Evolutionary conservation across 345 rosid genomes (phyloP), one percentile per base, ranked within the genome.

Genomic region (Pistacia integerrima): DNA sequence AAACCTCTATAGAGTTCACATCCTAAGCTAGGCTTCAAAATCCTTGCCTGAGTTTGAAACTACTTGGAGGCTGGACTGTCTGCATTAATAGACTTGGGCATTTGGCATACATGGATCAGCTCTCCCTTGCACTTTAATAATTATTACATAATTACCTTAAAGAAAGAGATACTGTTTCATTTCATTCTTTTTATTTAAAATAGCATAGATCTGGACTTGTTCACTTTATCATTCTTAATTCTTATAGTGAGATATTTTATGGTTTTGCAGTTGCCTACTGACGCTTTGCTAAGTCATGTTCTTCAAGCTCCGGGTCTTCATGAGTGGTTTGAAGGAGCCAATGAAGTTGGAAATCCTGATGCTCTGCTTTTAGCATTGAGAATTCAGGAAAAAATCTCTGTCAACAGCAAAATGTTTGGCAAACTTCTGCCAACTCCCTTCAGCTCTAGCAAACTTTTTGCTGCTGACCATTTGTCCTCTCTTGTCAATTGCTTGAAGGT

Each of bases 291-390:
- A 78, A 82, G 85, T 78, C 98, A 91, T 82, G 77, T 96, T 59
- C 78, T 92, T 85, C 91, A 86, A 81, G 91, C 93, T 79, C 87
- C 89, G 22, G 90, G 89, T 79, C 79, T 92, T 68, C 84, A 64
- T 44, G 90, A 91, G 75, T 92, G 95, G 98, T 92, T 93, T 82
- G 88, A 87, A 52, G 88, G 85, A 74, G 95, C 97, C 52, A 66
- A 81, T 33, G 87, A 90, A 77, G 84, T 74, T 79, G 98, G 97
- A 75, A 92, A 96, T 83, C 92, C 99, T 13, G 98, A 96, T 83
- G 97, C 98, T 76, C 84, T 96, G 89, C 94, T 96, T 76, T 82
- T 96, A 83, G 95, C 97, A 8, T 86, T 96, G 78, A 89, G 76
- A 82, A 84, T 92, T 66, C 89, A 16, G 22, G 90, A 91, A 74